phyloP scores from a whole-genome alignment of 1,284 basidiomycete species.

The Cryptococcus sp. region DNA sequence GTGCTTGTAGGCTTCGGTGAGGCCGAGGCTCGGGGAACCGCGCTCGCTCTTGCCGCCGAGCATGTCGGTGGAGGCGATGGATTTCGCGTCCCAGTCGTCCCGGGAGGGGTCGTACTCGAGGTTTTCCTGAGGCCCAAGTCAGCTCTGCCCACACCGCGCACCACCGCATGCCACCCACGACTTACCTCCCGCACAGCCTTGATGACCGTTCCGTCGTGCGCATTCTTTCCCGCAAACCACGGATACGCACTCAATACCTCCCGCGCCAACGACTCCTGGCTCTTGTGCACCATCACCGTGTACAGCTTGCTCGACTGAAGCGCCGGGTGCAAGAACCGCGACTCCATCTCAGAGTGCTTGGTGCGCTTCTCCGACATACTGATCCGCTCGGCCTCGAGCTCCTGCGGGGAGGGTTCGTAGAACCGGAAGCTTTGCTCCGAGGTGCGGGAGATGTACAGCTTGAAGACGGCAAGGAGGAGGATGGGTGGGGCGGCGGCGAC shows the following conservation, averaged over 20 bases:
- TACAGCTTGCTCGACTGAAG: slow-evolving; percentile 49
- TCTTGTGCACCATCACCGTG: slow-evolving; percentile 51
- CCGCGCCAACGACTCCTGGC: slow-evolving; percentile 44
- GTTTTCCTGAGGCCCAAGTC: slow-evolving; percentile 35
- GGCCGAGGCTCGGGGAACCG: slow-evolving; percentile 13
- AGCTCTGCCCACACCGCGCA: slow-evolving; percentile 2
- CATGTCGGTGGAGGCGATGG: slow-evolving; percentile 43
- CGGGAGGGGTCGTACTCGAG: slow-evolving; percentile 48
- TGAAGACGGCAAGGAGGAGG: slow-evolving; percentile 71
- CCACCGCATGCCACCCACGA: neutral
- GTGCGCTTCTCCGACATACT: slow-evolving; percentile 45
- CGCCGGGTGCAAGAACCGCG: slow-evolving; percentile 54
- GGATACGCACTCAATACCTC: slow-evolving; percentile 47
- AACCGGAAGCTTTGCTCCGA: slow-evolving; percentile 72
- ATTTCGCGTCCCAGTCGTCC: slow-evolving; percentile 46
- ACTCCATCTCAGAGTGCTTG: slow-evolving; percentile 50
- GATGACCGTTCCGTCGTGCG: slow-evolving; percentile 40
- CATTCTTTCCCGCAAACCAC: slow-evolving; percentile 44
- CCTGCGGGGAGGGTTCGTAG: slow-evolving; percentile 54
- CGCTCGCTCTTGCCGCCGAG: slow-evolving; percentile 29
- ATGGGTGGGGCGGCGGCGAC: slow-evolving; percentile 64
- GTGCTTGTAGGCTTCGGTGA: slow-evolving; percentile 18
- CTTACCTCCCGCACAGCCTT: slow-evolving; percentile 46
- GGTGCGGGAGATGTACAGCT: slow-evolving; percentile 68
- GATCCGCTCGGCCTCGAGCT: slow-evolving; percentile 43